Percentiles rank a stretch among this genome's conserved stretches.
phyloP scores from a whole-genome alignment of 805 yeast species.

The Metschnikowia shivogae region DNA sequence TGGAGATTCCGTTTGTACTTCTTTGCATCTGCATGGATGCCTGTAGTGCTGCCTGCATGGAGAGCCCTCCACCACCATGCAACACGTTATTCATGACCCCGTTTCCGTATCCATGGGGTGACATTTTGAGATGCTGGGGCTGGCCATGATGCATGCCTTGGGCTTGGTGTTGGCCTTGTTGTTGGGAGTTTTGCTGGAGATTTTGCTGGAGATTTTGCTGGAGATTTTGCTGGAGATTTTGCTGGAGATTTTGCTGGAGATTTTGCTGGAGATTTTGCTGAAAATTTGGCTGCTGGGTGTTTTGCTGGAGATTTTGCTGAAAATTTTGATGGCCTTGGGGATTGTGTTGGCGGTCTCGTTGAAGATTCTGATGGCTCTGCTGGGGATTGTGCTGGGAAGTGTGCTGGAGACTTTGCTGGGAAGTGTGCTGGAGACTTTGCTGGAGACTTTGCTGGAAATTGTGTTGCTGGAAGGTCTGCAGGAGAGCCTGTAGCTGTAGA shows the following conservation, averaged over 20 bases:
- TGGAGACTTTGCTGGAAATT: not conserved
- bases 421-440: not conserved
- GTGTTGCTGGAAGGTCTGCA: not conserved
- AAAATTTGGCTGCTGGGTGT: conserved; percentile 5
- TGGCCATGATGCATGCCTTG: conserved; percentile 12
- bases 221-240: not conserved
- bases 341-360: not conserved
- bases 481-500: not conserved
- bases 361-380: not conserved
- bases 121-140: not conserved
- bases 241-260: conserved; percentile 9
- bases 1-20: not conserved
- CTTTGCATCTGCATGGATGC: conserved; percentile 7
- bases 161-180: conserved; percentile 5
- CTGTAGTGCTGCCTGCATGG: conserved; percentile 3
- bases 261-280: conserved; percentile 6
- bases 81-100: not conserved
- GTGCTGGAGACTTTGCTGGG: not conserved
- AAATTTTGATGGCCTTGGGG: conserved; percentile 1
- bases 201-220: conserved; percentile 6
- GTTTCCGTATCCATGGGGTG: not conserved
- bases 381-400: not conserved
- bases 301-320: conserved; percentile 7
- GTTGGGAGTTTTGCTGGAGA: conserved; percentile 7
- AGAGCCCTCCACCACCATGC: not conserved